Percentiles rank a stretch among this genome's conserved stretches.
Conservation (phyloP, 306 rosid genomes). For the Herpetospermum pedunculosum region DNA sequence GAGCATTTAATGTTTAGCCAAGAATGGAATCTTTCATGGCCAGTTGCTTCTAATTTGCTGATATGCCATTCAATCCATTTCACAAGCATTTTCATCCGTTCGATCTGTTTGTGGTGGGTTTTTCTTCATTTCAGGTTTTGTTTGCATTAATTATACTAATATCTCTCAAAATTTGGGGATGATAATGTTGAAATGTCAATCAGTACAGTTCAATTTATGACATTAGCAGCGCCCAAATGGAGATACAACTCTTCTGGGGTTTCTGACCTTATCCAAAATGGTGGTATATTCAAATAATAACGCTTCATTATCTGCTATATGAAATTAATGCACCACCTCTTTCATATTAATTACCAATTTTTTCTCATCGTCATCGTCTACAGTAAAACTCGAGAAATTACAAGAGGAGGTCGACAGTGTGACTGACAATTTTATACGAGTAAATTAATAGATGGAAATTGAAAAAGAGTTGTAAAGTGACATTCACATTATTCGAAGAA, state of each 20-base stretch:
- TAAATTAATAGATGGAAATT: too few species aligned
- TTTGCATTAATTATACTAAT: not conserved
- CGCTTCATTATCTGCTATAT: not conserved
- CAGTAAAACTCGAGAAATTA: too few species aligned
- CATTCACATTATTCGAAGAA: too few species aligned
- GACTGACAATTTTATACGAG: too few species aligned
- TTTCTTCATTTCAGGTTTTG: not conserved
- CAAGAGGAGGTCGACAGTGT: too few species aligned
- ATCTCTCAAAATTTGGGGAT: not conserved
- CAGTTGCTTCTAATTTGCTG: not conserved
- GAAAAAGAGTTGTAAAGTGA: too few species aligned
- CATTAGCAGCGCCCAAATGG: not conserved
- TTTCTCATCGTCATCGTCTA: too few species aligned
- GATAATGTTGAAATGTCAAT: not conserved
- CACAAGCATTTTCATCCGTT: not conserved
- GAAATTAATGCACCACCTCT: not conserved
- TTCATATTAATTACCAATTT: not conserved
- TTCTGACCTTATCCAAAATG: constrained; percentile 2
- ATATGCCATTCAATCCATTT: not conserved
- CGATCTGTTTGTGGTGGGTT: not conserved
- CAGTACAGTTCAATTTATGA: not conserved
- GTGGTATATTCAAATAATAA: not conserved
- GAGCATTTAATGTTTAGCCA: not conserved
- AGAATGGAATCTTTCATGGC: not conserved
- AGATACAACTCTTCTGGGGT: not conserved